phyloP scores from a whole-genome alignment of 2,329 filamentous ascomycete genomes.

The Akanthomyces dipterigenus region DNA sequence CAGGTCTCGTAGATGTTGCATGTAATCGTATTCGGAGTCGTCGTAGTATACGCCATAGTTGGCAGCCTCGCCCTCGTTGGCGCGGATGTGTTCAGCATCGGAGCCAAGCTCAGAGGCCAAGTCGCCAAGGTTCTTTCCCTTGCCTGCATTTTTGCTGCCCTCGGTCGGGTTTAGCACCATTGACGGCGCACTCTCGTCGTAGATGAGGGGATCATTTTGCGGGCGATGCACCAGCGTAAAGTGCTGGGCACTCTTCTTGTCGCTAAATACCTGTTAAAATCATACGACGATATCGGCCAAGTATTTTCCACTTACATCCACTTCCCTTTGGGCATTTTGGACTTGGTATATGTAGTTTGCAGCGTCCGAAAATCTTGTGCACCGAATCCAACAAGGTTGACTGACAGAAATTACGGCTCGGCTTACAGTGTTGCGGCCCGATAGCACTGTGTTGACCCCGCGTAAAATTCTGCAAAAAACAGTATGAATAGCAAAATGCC shows the following conservation, averaged over 20 bases:
- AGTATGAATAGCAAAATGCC: slow-evolving; percentile 20
- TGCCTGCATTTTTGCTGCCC: slow-evolving; percentile 31
- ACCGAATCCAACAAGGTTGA: slow-evolving; percentile 16
- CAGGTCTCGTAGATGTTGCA: slow-evolving; percentile 97
- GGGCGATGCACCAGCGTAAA: slow-evolving; percentile 93
- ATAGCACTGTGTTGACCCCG: slow-evolving; percentile 24
- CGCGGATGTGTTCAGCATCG: slow-evolving; percentile 58
- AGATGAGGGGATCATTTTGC: slow-evolving; percentile 94
- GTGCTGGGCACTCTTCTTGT: slow-evolving; percentile 90
- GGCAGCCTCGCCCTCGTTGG: slow-evolving; percentile 94
- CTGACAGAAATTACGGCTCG: slow-evolving; percentile 23
- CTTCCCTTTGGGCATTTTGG: slow-evolving; percentile 67
- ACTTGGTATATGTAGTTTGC: slow-evolving; percentile 16
- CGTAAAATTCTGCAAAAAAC: slow-evolving; percentile 13
- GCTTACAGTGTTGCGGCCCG: not conserved
- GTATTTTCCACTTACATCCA: slow-evolving; percentile 47
- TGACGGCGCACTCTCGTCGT: slow-evolving; percentile 80
- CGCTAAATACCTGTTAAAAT: slow-evolving; percentile 30
- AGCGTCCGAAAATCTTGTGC: slow-evolving; percentile 13
- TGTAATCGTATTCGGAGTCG: slow-evolving; percentile 95
- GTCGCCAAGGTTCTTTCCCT: slow-evolving; percentile 65
- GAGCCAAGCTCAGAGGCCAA: slow-evolving; percentile 69
- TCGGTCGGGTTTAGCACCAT: slow-evolving; percentile 77
- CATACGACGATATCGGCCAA: not conserved
- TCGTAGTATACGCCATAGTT: slow-evolving; percentile 92